These are phyloP conservation scores for Termitomyces sp. DNA, from an alignment of 768 basidiomycete species.

Conservation along the genomic window DNA sequence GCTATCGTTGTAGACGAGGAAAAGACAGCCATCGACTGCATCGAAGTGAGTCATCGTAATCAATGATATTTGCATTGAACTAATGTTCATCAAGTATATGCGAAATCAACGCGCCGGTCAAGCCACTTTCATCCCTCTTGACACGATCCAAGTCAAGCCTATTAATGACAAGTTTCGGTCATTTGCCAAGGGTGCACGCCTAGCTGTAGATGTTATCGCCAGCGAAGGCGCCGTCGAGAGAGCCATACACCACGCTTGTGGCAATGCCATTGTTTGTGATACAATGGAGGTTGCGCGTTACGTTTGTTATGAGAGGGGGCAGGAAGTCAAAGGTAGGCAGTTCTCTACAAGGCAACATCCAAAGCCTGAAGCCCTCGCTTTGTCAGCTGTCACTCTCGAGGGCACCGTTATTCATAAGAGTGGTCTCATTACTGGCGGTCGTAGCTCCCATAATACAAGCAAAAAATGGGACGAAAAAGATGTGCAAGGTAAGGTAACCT, in stretches of 20 bases:
- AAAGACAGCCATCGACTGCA: constrained; percentile 95
- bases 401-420: constrained; percentile 98
- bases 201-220: constrained; percentile 84
- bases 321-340: constrained; percentile 91
- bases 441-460: constrained; percentile 64
- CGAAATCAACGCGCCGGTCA: constrained; percentile 92
- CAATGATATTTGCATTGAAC: neutral
- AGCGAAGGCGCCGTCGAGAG: constrained; percentile 82
- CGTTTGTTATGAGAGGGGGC: constrained; percentile 90
- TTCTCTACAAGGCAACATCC: neutral
- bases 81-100: constrained; percentile 60
- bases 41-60: constrained; percentile 57
- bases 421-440: constrained; percentile 94
- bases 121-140: constrained; percentile 98
- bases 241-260: constrained; percentile 96
- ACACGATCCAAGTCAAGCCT: constrained; percentile 92
- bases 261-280: constrained; percentile 93
- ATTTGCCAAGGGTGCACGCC: constrained; percentile 80
- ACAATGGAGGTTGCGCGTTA: constrained; percentile 88
- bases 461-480: constrained; percentile 97
- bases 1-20: constrained; percentile 96
- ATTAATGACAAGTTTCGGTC: constrained; percentile 93
- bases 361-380: neutral
- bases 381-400: constrained; percentile 89
- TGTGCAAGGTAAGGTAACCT: constrained; percentile 56